Conservation (phyloP, 1,139 yeast species). For the Lodderomyces margitis region DNA sequence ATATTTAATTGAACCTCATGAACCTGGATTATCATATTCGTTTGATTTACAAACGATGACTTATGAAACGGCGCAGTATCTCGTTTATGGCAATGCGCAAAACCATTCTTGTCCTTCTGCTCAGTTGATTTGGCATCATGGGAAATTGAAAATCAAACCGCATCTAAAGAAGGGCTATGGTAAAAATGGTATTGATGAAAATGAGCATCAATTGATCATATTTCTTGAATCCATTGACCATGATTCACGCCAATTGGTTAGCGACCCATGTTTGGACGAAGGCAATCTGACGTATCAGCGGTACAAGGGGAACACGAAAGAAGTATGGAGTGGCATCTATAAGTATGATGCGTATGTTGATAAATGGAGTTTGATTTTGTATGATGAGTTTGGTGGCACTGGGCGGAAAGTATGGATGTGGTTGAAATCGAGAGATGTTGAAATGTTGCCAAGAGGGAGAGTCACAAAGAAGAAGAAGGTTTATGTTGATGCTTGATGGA, state of each 20-base stretch:
- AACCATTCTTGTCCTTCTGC: constrained; percentile 30
- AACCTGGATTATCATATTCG: constrained; percentile 33
- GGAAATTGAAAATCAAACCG: constrained; percentile 17
- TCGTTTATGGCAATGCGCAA: constrained; percentile 22
- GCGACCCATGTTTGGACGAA: constrained; percentile 27
- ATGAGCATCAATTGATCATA: neutral
- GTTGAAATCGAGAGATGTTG: constrained; percentile 3
- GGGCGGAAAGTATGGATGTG: constrained; percentile 1
- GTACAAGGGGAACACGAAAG: neutral
- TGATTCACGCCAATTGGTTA: constrained; percentile 30
- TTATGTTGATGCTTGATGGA: constrained; percentile 1
- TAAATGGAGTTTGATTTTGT: constrained; percentile 2
- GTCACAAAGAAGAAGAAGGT: neutral
- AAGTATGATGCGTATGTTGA: neutral
- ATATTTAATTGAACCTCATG: constrained; percentile 26
- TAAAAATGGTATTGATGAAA: neutral
- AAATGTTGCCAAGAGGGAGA: neutral
- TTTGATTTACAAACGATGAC: constrained; percentile 25
- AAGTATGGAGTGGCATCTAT: constrained; percentile 1
- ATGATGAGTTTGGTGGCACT: constrained; percentile 2
- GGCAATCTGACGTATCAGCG: constrained; percentile 10
- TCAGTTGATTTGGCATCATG: constrained; percentile 31
- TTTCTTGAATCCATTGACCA: constrained; percentile 17
- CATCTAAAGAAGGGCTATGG: neutral
- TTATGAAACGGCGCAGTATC: constrained; percentile 30